Percentiles rank a stretch among this genome's conserved stretches.
phyloP scores from a whole-genome alignment of 2,329 filamentous ascomycete genomes.

The Beauveria australis region DNA sequence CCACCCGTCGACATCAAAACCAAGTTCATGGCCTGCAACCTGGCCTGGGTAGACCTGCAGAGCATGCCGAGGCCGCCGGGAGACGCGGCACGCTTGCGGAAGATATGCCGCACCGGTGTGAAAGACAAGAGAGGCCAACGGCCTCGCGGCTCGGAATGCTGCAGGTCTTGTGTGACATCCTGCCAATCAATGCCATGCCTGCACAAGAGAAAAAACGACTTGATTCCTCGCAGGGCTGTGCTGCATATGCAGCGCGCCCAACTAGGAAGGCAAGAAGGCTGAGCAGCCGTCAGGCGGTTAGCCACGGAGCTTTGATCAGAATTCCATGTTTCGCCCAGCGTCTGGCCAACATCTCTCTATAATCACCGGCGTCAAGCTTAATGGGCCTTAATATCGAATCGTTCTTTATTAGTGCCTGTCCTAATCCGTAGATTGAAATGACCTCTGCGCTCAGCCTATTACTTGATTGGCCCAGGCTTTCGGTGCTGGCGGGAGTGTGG shows the following conservation, averaged over 20 bases:
- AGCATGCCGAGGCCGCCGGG: background rate
- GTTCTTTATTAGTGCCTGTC: too few relatives aligned
- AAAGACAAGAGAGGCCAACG: background rate
- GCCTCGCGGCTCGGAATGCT: background rate
- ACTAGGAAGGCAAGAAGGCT: background rate
- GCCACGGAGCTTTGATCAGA: background rate
- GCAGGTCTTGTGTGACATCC: background rate
- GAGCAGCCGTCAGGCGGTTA: background rate
- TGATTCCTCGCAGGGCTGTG: background rate
- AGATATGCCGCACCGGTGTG: background rate
- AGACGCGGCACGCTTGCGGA: background rate
- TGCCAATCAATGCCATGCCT: background rate
- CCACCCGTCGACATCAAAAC: background rate
- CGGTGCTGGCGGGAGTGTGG: too few relatives aligned
- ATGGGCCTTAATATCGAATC: too few relatives aligned
- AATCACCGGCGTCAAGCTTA: too few relatives aligned
- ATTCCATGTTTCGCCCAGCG: too few relatives aligned
- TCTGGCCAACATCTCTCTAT: too few relatives aligned
- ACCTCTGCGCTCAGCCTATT: too few relatives aligned
- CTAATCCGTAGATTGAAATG: too few relatives aligned
- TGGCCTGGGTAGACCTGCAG: background rate
- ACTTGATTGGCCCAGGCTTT: too few relatives aligned
- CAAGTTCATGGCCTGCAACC: background rate
- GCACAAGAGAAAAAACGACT: background rate
- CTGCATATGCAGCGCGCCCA: background rate